Evolutionary conservation across 1,284 basidiomycete species (phyloP), one percentile per base, ranked within the genome.

Genomic region (Inonotus obliquus): DNA sequence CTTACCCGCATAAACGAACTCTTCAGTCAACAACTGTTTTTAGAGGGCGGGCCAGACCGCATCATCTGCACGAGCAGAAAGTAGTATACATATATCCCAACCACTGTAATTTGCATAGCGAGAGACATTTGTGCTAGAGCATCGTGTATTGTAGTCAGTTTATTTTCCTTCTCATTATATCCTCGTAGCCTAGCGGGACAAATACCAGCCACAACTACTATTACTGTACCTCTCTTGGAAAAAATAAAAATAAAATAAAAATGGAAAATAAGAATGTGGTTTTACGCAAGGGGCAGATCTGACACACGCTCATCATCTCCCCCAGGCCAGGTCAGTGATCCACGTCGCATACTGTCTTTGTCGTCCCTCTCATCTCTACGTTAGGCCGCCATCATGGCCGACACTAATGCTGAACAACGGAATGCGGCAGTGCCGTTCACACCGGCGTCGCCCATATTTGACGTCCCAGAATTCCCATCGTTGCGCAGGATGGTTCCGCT

Each of bases 401-500:
- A 51, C 57, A 54, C 32, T 41, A 51, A 38, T n/a, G 35, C 37
- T 38, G 25, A 44, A 39, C 49, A 57, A 21, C 13, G 41, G n/a
- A 17, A 17, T 10, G 4, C n/a, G n/a, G 44, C 44, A 23, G 10
- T 19, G 53, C 19, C 74, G 78, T 79, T 81, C 73, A 76, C 76
- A 67, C 74, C 75, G 65, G 73, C 79, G 68, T 81, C 84, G 62
- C 79, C 84, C 59, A 75, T 80, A 65, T 84, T 85, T 75, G 85
- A 86, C 74, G 75, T 78, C 60, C 79, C 83, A 65, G 85, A 87
- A 68, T 80, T 84, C 67, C 80, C 83, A 45, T 72, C 81, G 35
- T 74, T 85, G 63, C 77, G 88, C 65, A 65, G 89, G 61, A 67
- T 71, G 49, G 67, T 89, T 70, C 89, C 89, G 25, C 79, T 91